These are phyloP conservation scores for Naganishia friedmannii DNA, from an alignment of 768 basidiomycete species.

Conservation along the genomic window DNA sequence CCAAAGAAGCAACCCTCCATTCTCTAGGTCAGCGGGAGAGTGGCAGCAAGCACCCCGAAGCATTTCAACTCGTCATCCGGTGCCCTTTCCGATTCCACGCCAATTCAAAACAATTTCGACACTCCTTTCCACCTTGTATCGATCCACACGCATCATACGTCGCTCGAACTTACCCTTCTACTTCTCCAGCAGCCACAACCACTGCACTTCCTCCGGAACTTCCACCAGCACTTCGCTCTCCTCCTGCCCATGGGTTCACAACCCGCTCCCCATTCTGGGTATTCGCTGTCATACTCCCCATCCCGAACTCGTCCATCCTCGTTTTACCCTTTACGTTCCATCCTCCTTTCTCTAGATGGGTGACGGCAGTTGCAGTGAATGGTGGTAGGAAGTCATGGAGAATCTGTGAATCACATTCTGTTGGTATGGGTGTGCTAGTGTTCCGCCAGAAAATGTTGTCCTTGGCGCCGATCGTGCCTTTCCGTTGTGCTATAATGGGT, in stretches of 20 bases:
- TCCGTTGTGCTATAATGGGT: neutral
- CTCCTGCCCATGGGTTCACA: constrained; percentile 63
- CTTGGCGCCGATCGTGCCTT: constrained; percentile 65
- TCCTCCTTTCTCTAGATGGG: constrained; percentile 61
- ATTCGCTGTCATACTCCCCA: constrained; percentile 87
- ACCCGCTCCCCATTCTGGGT: constrained; percentile 71
- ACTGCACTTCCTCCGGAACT: constrained; percentile 95
- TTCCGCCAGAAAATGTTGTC: constrained; percentile 75
- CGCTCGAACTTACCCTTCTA: constrained; percentile 71
- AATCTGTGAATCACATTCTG: constrained; percentile 76
- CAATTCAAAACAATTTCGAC: too few species aligned
- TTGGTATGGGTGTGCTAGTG: constrained; percentile 54
- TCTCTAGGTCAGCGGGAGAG: too few species aligned
- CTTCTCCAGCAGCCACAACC: constrained; percentile 80
- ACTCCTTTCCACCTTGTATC: neutral
- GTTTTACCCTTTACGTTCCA: constrained; percentile 75
- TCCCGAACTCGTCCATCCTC: constrained; percentile 96
- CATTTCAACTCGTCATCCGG: too few species aligned
- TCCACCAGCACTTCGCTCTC: constrained; percentile 73
- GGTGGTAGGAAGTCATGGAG: constrained; percentile 72
- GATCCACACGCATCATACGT: too few species aligned
- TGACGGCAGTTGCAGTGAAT: constrained; percentile 81
- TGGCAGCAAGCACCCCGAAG: too few species aligned
- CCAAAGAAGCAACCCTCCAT: too few species aligned
- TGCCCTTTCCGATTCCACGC: too few species aligned